phyloP scores from a whole-genome alignment of 148 eudicot genomes.

The Spergularia bocconei region DNA sequence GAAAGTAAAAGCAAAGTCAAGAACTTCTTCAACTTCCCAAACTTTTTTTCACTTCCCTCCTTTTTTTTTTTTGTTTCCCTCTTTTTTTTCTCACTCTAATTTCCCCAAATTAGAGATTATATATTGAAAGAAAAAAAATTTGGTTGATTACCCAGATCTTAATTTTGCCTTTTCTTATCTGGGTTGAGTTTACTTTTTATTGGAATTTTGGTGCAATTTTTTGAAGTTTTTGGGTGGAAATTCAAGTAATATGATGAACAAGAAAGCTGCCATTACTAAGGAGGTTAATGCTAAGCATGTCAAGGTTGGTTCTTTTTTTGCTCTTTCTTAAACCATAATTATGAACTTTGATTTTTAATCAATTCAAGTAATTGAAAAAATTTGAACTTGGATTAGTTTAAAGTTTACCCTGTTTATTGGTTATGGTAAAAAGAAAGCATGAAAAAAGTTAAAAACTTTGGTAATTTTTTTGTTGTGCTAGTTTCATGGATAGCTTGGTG shows the following conservation, averaged over 20 bases:
- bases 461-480: too few relatives aligned
- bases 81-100: not conserved
- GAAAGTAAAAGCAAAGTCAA: constrained; percentile 7
- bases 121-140: not conserved
- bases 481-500: too few relatives aligned
- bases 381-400: not conserved
- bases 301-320: constrained; percentile 40
- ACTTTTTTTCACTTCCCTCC: constrained; percentile 1
- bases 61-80: constrained; percentile 4
- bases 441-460: too few relatives aligned
- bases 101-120: constrained; percentile 5
- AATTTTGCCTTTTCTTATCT: not conserved
- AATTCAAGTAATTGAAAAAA: not conserved
- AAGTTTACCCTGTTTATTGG: too few relatives aligned
- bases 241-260: constrained; percentile 38
- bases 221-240: not conserved
- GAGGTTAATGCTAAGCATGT: constrained; percentile 50
- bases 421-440: too few relatives aligned
- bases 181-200: not conserved
- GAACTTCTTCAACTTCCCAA: constrained; percentile 19
- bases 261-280: constrained; percentile 52
- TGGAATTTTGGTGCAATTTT: not conserved
- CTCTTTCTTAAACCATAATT: not conserved
- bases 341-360: not conserved
- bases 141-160: not conserved